phyloP scores from a whole-genome alignment of 306 rosid genomes.

The Luffa acutangula region DNA sequence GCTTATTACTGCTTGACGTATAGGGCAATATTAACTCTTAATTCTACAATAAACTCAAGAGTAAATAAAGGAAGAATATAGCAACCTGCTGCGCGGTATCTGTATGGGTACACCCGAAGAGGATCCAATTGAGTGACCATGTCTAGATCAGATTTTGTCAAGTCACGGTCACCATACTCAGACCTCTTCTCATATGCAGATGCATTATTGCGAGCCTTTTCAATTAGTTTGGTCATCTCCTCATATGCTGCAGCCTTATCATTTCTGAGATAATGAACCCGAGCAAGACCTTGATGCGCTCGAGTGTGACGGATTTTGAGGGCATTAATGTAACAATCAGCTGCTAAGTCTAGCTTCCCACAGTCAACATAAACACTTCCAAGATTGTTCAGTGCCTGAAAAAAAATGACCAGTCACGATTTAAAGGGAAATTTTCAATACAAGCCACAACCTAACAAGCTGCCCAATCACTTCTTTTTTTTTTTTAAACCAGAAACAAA shows the following conservation, averaged over 20 bases:
- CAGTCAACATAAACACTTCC: constrained; percentile 88
- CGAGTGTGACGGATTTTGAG: constrained; percentile 82
- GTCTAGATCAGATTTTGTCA: constrained; percentile 64
- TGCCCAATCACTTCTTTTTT: not conserved
- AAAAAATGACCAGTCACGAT: constrained; percentile 8
- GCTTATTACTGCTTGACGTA: not conserved
- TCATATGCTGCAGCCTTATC: constrained; percentile 60
- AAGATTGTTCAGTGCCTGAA: constrained; percentile 85
- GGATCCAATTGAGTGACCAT: constrained; percentile 81
- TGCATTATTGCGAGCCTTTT: constrained; percentile 55
- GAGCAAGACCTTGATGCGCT: constrained; percentile 94
- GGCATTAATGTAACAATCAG: constrained; percentile 84
- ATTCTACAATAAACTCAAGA: not conserved
- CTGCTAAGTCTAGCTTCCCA: constrained; percentile 59
- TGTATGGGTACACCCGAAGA: constrained; percentile 81
- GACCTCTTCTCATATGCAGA: constrained; percentile 93
- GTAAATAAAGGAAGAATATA: not conserved
- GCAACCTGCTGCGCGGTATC: constrained; percentile 97
- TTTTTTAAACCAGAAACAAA: too few species aligned
- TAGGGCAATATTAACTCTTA: not conserved
- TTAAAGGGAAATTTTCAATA: constrained; percentile 1
- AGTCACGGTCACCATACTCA: constrained; percentile 82
- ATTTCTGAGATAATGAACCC: constrained; percentile 65
- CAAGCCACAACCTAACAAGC: not conserved
- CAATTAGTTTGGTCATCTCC: constrained; percentile 81